A percentile compares a stretch with the other conserved stretches of the same genome.
phyloP scores from a whole-genome alignment of 2,329 filamentous ascomycete genomes.

The Polytolypa hystricis region DNA sequence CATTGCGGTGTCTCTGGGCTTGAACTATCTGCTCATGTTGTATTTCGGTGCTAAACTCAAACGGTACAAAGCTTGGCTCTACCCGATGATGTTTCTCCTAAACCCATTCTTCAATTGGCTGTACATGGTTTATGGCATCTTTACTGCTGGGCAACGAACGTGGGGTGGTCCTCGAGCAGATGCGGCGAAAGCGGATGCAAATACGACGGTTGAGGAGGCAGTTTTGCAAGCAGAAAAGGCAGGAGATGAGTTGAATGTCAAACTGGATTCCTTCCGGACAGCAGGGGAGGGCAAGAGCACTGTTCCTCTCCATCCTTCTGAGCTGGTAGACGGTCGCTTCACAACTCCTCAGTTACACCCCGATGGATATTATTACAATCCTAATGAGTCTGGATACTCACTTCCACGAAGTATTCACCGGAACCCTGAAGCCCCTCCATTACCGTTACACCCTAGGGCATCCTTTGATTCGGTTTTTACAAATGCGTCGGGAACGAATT shows the following conservation, averaged over 20 bases:
- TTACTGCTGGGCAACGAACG: conserved; percentile 84
- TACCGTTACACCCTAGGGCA: conserved; percentile 44
- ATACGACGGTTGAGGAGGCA: conserved; percentile 70
- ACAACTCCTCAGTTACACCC: conserved; percentile 56
- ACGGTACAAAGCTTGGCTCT: conserved; percentile 88
- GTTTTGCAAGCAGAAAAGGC: conserved; percentile 66
- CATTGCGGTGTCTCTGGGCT: conserved; percentile 79
- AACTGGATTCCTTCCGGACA: conserved; percentile 69
- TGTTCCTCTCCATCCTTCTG: conserved; percentile 60
- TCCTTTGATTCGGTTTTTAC: conserved; percentile 60
- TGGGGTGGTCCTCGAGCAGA: conserved; percentile 93
- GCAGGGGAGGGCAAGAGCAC: conserved; percentile 31
- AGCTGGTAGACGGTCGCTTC: conserved; percentile 68
- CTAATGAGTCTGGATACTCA: conserved; percentile 56
- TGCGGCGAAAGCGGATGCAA: conserved; percentile 64
- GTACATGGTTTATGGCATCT: conserved; percentile 95
- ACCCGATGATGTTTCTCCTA: conserved; percentile 87
- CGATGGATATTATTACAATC: conserved; percentile 58
- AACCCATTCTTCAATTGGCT: conserved; percentile 98
- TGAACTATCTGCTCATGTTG: conserved; percentile 93
- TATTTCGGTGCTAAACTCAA: conserved; percentile 84
- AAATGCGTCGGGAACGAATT: conserved; percentile 45
- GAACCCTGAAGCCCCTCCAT: conserved; percentile 35
- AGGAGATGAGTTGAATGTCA: conserved; percentile 81
- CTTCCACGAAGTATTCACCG: conserved; percentile 38